A percentile compares a stretch with the other conserved stretches of the same genome.
These are phyloP conservation scores for Cochlearia excelsa DNA, from an alignment of 345 rosid genomes.

Conservation along the genomic window DNA sequence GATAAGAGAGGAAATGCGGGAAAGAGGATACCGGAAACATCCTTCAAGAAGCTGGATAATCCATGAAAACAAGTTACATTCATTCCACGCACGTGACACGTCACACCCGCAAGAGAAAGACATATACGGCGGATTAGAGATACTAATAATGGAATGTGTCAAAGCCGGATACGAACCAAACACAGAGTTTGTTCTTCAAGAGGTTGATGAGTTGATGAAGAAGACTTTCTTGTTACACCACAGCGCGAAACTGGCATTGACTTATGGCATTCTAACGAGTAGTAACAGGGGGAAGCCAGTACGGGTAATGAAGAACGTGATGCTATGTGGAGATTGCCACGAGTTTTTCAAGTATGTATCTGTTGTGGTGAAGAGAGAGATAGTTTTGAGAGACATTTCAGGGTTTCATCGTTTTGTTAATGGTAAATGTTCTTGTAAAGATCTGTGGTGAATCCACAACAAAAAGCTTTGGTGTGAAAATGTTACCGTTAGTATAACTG, in stretches of 20 bases:
- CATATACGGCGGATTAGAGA: constrained; percentile 66
- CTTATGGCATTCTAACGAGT: constrained; percentile 64
- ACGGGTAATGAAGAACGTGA: constrained; percentile 64
- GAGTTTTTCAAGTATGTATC: constrained; percentile 61
- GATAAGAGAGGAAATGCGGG: constrained; percentile 62
- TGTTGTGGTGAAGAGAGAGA: constrained; percentile 52
- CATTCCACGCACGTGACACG: constrained; percentile 60
- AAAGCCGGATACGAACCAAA: constrained; percentile 73
- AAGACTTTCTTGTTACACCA: constrained; percentile 74
- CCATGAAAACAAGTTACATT: constrained; percentile 51
- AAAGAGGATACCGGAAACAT: constrained; percentile 54
- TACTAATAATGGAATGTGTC: constrained; percentile 64
- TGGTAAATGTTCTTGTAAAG: constrained; percentile 75
- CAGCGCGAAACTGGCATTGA: constrained; percentile 81
- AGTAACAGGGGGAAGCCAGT: constrained; percentile 45
- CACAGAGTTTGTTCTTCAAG: constrained; percentile 86
- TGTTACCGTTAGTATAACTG: too few relatives aligned
- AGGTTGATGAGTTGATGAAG: constrained; percentile 81
- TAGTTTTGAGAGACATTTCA: constrained; percentile 66
- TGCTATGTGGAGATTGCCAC: constrained; percentile 83
- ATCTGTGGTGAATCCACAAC: constrained; percentile 48
- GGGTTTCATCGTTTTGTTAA: constrained; percentile 73
- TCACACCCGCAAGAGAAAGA: constrained; percentile 62
- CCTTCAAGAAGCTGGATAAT: constrained; percentile 84
- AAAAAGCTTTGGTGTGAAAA: neutral